These are phyloP conservation scores for Venturia carpophila DNA, from an alignment of 2,329 filamentous ascomycete species.

Conservation along the genomic window DNA sequence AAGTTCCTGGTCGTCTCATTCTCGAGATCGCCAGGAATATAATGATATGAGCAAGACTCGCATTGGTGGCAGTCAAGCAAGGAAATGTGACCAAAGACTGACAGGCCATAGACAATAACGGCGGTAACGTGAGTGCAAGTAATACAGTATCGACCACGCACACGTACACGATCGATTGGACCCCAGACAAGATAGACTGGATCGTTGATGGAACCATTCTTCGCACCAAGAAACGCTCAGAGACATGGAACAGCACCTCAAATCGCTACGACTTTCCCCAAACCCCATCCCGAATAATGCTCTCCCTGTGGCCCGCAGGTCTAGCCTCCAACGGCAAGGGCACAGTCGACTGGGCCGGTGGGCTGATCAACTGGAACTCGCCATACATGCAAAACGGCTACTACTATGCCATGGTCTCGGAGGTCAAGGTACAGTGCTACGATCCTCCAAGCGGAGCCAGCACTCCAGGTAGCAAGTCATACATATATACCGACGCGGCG, in stretches of 20 bases:
- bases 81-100: not conserved
- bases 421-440: conserved; percentile 82
- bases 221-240: conserved; percentile 63
- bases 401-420: conserved; percentile 73
- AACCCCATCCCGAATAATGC: conserved; percentile 80
- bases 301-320: conserved; percentile 95
- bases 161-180: conserved; percentile 91
- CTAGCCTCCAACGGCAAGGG: conserved; percentile 69
- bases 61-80: no score
- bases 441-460: conserved; percentile 65
- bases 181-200: conserved; percentile 79
- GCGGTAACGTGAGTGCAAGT: conserved; percentile 57
- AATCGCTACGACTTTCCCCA: conserved; percentile 85
- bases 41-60: no score
- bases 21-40: no score
- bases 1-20: no score
- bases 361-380: conserved; percentile 77
- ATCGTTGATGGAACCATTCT: conserved; percentile 71
- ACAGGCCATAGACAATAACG: conserved; percentile 59
- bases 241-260: conserved; percentile 79
- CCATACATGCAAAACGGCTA: conserved; percentile 80
- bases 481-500: conserved; percentile 59
- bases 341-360: conserved; percentile 87
- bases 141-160: conserved; percentile 75
- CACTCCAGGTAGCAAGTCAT: conserved; percentile 54